Conservation (phyloP, 2,329 filamentous ascomycete genomes). For the Verticillium zaregamsianum region DNA sequence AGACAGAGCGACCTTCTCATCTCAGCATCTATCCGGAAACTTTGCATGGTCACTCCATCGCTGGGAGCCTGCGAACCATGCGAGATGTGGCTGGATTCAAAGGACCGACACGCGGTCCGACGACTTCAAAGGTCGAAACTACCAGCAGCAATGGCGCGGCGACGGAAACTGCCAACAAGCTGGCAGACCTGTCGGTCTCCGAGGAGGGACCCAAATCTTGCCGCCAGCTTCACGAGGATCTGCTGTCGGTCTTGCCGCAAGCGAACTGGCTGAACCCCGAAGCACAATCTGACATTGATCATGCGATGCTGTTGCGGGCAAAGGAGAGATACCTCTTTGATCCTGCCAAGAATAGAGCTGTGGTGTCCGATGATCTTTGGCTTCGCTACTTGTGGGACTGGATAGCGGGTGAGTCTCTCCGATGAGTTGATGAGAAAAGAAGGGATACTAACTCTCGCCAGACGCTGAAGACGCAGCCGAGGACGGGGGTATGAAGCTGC, state of each 20-base stretch:
- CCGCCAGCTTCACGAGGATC: conserved; percentile 52
- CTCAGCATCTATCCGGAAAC: neutral
- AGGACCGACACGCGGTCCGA: conserved; percentile 15
- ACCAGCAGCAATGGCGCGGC: conserved; percentile 11
- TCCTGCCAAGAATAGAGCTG: conserved; percentile 57
- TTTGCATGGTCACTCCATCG: conserved; percentile 26
- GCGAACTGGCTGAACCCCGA: conserved; percentile 43
- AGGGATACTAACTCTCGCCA: conserved; percentile 16
- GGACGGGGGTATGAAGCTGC: conserved; percentile 66
- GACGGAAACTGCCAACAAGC: conserved; percentile 15
- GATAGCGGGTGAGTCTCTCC: conserved; percentile 53
- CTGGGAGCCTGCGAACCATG: conserved; percentile 45
- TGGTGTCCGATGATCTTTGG: conserved; percentile 70
- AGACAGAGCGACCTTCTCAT: neutral
- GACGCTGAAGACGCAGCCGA: conserved; percentile 61
- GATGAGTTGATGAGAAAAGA: neutral
- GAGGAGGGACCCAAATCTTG: conserved; percentile 39
- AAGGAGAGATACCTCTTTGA: conserved; percentile 62
- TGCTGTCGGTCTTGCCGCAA: conserved; percentile 41
- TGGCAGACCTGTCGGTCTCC: conserved; percentile 31
- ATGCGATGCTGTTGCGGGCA: conserved; percentile 55
- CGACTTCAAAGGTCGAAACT: conserved; percentile 17
- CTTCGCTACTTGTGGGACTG: conserved; percentile 77
- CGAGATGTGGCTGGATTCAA: conserved; percentile 21
- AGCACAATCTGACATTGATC: conserved; percentile 49